A percentile compares a stretch with the other conserved stretches of the same genome.
Conservation (phyloP, 352 stramenopile species). For the Globisporangium paddicum region DNA sequence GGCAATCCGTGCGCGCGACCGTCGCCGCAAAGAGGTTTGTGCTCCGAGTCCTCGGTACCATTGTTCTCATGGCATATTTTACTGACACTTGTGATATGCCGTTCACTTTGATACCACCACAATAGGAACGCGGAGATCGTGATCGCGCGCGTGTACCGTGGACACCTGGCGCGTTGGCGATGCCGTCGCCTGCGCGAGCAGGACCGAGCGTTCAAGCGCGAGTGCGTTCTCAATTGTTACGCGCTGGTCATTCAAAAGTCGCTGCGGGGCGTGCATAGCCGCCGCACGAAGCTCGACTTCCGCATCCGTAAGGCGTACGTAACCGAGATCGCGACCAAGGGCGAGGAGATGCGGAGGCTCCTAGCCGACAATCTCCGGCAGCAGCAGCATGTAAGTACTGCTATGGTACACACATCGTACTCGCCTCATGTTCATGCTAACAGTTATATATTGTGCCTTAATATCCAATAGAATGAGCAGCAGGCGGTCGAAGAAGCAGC, state of each 20-base stretch:
- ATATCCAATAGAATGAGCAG: conserved; percentile 24
- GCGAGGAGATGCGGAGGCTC: conserved; percentile 40
- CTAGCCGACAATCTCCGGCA: conserved; percentile 34
- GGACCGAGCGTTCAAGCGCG: conserved; percentile 16
- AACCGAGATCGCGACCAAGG: conserved; percentile 38
- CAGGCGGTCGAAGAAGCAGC: conserved; percentile 26
- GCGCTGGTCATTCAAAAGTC: conserved; percentile 54
- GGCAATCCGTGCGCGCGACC: conserved; percentile 40
- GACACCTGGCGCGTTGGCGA: conserved; percentile 38
- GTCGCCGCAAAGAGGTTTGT: conserved; percentile 33
- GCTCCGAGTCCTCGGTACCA: no score
- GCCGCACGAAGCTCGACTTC: conserved; percentile 46
- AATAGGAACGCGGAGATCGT: conserved; percentile 44
- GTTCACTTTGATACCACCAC: no score
- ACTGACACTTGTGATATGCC: no score
- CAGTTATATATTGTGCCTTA: background rate
- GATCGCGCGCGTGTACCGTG: conserved; percentile 52
- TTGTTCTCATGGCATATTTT: no score
- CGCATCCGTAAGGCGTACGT: conserved; percentile 56
- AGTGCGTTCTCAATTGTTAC: conserved; percentile 38
- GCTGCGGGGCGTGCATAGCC: conserved; percentile 41
- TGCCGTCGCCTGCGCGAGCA: conserved; percentile 19
- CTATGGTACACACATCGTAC: background rate
- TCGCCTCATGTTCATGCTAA: background rate
- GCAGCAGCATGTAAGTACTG: conserved; percentile 30